Evolutionary conservation across 805 yeast species (phyloP).

Genomic region (Jamesozyma jinghongensis): DNA sequence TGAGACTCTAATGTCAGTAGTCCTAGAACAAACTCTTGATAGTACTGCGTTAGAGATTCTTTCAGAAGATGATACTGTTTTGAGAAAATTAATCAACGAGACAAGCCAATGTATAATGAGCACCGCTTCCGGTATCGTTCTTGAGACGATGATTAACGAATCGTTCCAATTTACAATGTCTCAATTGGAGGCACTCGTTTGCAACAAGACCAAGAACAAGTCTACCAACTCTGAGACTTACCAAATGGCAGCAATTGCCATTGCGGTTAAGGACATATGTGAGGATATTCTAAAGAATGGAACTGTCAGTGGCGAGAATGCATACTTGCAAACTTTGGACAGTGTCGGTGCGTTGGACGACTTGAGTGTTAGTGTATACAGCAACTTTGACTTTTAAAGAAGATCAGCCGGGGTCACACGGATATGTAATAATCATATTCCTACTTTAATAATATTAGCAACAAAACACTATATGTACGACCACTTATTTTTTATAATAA

Average conservation of each 20-base stretch:
- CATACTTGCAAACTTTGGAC: constrained; percentile 18
- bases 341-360: constrained; percentile 55
- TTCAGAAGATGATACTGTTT: constrained; percentile 21
- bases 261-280: constrained; percentile 26
- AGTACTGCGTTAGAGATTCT: constrained; percentile 30
- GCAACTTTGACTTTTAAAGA: constrained; percentile 45
- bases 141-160: constrained; percentile 24
- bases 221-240: constrained; percentile 2
- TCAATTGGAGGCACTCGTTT: constrained; percentile 14
- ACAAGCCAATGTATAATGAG: constrained; percentile 35
- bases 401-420: too few relatives aligned
- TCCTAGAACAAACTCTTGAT: constrained; percentile 46
- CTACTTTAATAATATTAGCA: too few relatives aligned
- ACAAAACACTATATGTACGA: too few relatives aligned
- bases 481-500: too few relatives aligned
- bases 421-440: too few relatives aligned
- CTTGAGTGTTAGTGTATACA: constrained; percentile 81
- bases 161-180: constrained; percentile 24
- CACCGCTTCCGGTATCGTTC: constrained; percentile 19
- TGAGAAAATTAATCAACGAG: constrained; percentile 36
- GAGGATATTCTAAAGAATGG: constrained; percentile 19
- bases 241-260: constrained; percentile 25
- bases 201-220: constrained; percentile 10
- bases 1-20: constrained; percentile 39
- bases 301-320: constrained; percentile 11